Base-by-base conservation (phyloP, 257 asterid genomes). In the Ajuga chamaepitys region DNA sequence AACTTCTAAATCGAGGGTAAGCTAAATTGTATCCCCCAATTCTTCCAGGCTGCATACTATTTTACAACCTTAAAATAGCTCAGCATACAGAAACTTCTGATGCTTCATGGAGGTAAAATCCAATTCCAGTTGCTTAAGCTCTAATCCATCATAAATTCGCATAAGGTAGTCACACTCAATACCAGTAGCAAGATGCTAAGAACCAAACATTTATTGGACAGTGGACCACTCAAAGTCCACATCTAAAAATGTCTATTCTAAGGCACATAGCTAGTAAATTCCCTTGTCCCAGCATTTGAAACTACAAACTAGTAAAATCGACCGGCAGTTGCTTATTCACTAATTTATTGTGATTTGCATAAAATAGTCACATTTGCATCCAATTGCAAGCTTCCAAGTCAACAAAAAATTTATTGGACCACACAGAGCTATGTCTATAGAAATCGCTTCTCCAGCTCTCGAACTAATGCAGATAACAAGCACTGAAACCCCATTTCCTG, bases 71-170 rank as follows among this genome's bases (percentile, higher is more conserved):
- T 52, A 35, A 37, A 57, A 61, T 18, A 66, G 48, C 18, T 7
- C 28, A 37, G 17, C 59, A 66, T 54, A 60, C 54, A 4, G 47
- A 16, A 46, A n/a, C n/a, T n/a, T n/a, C n/a, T n/a, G n/a, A 57
- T 50, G 51, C 9, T 20, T 37, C 26, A 42, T 5, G 58, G 30
- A 59, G 34, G 6, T 47, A 14, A 28, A 58, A 60, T 66, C 51
- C 64, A 66, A 46, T 34, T 30, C 45, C 62, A 67, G 22, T 38
- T 25, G 61, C 41, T 51, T 42, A 21, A 24, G 47, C 51, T 66
- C 60, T 61, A 40, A 51, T 13, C 7, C 35, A 21, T 13, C 46
- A 30, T 13, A 58, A 51, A 54, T 26, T 28, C n/a, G 13, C 42
- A 13, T 30, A 28, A 20, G 13, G n/a, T 52, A 28, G 62, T 53